Base-by-base conservation (phyloP, 371 early-diverging fungal species). In the Circinella umbellata region DNA sequence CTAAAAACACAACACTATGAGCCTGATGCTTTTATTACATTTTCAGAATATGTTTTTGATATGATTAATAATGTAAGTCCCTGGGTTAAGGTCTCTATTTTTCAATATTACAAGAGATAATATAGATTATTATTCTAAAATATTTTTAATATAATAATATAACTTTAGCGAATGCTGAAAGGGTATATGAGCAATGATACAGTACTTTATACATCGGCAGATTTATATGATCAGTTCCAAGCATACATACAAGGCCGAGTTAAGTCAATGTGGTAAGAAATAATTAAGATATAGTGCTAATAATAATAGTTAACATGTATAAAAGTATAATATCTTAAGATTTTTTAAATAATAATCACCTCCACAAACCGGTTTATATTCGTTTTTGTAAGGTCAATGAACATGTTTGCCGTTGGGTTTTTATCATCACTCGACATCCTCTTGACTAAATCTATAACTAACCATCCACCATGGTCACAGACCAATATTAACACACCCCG, bases 341-440 rank as follows among this genome's bases (percentile, higher is more conserved):
- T 27, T 27, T 27, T 27, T 1, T 27, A 27, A 27, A 27, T 27
- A 27, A 27, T 27, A 27, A 27, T 27, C 2, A 27, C 27, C 27
- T 27, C 27, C 27, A 27, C 27, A 27, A 27, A 27, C 27, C 42
- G 42, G 6, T 42, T 42, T 42, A 6, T 39, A 42, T 42, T 51
- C 15, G 15, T 51, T 8, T 13, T 13, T 5, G 4, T 71, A 75
- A 27, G 78, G 78, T 67, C 69, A 14, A 65, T 70, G 54, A 76
- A 79, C 38, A 61, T 74, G 66, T 79, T 77, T 49, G 46, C 76
- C 1, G 42, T 74, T n/a, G 79, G 79, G 0, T 80, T 77, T 35
- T 67, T 80, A 63, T 69, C 77, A 17, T 66, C 75, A n/a, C 68
- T 80, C 3, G 68, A 75, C 48, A 63, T 77, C 9, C 57, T 75